phyloP scores from a whole-genome alignment of 2,329 filamentous ascomycete genomes.

The Ophiostoma quercus region DNA sequence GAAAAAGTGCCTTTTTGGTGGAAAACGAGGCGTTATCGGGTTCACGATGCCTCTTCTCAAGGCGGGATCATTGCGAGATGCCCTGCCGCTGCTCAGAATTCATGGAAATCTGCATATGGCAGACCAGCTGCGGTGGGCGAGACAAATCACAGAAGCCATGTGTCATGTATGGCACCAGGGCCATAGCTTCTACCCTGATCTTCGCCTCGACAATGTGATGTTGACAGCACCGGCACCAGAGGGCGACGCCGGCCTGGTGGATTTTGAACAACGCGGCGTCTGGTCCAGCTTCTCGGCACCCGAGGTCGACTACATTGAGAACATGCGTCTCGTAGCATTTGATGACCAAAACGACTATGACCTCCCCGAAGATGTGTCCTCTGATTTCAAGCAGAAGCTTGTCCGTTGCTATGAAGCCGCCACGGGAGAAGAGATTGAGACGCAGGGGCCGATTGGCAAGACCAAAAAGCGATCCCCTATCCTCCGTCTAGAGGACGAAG shows the following conservation, averaged over 20 bases:
- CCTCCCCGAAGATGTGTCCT: slow-evolving; percentile 38
- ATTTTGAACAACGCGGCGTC: slow-evolving; percentile 59
- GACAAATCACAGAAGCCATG: slow-evolving; percentile 49
- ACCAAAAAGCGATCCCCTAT: slow-evolving; percentile 14
- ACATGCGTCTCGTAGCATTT: slow-evolving; percentile 49
- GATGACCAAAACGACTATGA: slow-evolving; percentile 38
- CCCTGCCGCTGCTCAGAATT: slow-evolving; percentile 47
- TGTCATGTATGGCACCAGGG: slow-evolving; percentile 45
- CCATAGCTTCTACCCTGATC: slow-evolving; percentile 52
- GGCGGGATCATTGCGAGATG: slow-evolving; percentile 52
- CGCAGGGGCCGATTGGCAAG: neutral
- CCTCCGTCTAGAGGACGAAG: slow-evolving; percentile 22
- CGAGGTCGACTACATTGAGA: slow-evolving; percentile 56
- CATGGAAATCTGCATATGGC: slow-evolving; percentile 40
- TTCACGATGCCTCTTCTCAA: slow-evolving; percentile 52
- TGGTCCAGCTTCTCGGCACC: slow-evolving; percentile 59
- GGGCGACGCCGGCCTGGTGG: slow-evolving; percentile 50
- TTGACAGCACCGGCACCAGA: slow-evolving; percentile 37
- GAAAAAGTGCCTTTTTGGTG: slow-evolving; percentile 52
- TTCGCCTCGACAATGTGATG: slow-evolving; percentile 56
- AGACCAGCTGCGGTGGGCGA: slow-evolving; percentile 50
- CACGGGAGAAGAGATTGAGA: neutral
- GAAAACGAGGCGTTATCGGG: slow-evolving; percentile 51
- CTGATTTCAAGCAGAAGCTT: slow-evolving; percentile 40
- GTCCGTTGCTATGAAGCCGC: slow-evolving; percentile 41